A percentile compares a stretch with the other conserved stretches of the same genome.
Conservation (phyloP, 169 alveolate genomes). For the Plasmodium blacklocki region DNA sequence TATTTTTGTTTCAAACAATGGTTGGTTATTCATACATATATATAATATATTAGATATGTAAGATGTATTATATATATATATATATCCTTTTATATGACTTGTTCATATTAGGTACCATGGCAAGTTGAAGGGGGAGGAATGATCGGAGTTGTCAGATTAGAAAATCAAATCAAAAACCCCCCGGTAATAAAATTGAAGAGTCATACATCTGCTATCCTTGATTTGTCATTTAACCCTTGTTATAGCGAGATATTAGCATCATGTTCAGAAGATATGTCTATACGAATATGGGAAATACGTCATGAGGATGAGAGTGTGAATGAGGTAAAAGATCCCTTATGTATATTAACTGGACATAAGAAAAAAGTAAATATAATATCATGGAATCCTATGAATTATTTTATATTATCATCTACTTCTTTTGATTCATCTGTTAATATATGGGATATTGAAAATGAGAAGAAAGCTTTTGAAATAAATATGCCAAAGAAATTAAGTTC, state of each 20-base stretch:
- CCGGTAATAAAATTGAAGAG: conserved; percentile 80
- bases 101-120: conserved; percentile 81
- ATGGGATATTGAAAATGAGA: conserved; percentile 82
- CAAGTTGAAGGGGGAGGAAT: conserved; percentile 87
- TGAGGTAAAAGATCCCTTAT: conserved; percentile 55
- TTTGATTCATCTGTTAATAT: conserved; percentile 80
- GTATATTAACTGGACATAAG: conserved; percentile 81
- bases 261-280: conserved; percentile 82
- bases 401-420: conserved; percentile 77
- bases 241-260: conserved; percentile 80
- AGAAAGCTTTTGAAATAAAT: conserved; percentile 66
- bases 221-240: conserved; percentile 81
- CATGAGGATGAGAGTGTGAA: conserved; percentile 46
- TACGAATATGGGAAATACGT: conserved; percentile 81
- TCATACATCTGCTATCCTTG: conserved; percentile 81
- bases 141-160: conserved; percentile 77
- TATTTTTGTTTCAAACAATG: background rate
- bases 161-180: conserved; percentile 79
- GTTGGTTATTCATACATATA: too few relatives aligned
- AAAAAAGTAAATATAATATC: conserved; percentile 80
- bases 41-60: too few relatives aligned
- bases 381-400: conserved; percentile 84
- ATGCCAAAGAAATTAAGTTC: conserved; percentile 79
- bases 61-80: background rate
- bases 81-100: background rate